Base-by-base conservation (phyloP, 1,139 yeast species). In the Yamadazyma jaroonii region DNA sequence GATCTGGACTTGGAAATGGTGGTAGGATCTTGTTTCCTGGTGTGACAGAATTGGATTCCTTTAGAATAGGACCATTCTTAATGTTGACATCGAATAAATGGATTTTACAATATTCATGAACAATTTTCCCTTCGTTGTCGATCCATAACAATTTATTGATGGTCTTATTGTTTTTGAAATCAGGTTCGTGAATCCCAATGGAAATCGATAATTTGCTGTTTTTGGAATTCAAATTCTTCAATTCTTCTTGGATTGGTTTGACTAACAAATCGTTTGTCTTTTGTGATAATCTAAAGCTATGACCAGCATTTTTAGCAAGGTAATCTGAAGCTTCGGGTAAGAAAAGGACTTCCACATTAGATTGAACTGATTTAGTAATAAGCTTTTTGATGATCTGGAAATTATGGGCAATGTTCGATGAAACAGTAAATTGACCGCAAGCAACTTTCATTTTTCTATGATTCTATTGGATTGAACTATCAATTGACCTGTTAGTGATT, bases 241-340 rank as follows among this genome's bases (percentile, higher is more conserved):
- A 59, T 27, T 77, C 76, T 2, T 59, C 40, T 42, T 72, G 76
- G 29, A 89, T 67, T 2, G 72, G 67, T 4, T 54, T 50, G 4
- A 76, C 56, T 44, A 87, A 83, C 4, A 75, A 73, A 0, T 77
- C 65, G 10, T 66, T 61, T 2, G 83, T 75, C 2, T 75, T 49
- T 28, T 67, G 57, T 0, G 84, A 88, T 23, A 90, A 63, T 25
- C 64, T 50, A 37, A 72, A 65, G 1, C 95, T 82, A 47, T 87
- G 90, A 1, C 58, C 57, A 1, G 94, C 81, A 46, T 81, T 76
- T 32, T 77, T 67, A 3, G 95, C 84, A 31, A 92, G 72, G 57
- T 88, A 92, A 54, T 92, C 97, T 1, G 92, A 74, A 0, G 97
- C 97, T 57, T 92, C 98, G 1, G 97, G 97, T 30, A 92, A 72